phyloP scores from a whole-genome alignment of 345 rosid species.

The Arabis alpina region DNA sequence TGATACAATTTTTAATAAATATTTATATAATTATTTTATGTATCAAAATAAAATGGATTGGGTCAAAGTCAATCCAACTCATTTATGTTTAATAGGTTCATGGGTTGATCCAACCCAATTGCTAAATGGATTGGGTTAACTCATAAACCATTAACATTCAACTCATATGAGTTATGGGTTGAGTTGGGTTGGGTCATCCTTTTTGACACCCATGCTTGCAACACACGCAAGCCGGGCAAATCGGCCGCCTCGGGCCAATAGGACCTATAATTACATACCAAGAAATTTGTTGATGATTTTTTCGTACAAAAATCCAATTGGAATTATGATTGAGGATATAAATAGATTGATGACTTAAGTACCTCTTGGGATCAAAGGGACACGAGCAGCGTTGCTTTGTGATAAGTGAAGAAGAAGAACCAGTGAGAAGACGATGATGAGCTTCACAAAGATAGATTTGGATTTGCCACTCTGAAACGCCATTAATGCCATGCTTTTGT shows the following conservation, averaged over 20 bases:
- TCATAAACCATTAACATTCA: too few species aligned
- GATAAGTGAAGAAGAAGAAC: conserved; percentile 28
- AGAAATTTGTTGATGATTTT: background rate
- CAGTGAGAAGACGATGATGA: conserved; percentile 20
- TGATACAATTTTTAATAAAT: too few species aligned
- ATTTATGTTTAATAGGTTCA: too few species aligned
- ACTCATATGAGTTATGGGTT: too few species aligned
- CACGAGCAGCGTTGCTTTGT: conserved; percentile 34
- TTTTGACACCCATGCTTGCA: too few species aligned
- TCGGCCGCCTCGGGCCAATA: conserved; percentile 22
- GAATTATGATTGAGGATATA: conserved; percentile 2
- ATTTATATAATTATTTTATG: too few species aligned
- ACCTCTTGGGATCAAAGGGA: conserved; percentile 25
- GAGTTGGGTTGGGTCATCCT: too few species aligned
- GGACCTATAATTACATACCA: conserved; percentile 14
- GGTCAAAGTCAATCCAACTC: too few species aligned
- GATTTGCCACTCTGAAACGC: conserved; percentile 4
- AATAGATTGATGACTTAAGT: conserved; percentile 2
- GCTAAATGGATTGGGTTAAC: too few species aligned
- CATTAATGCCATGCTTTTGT: conserved; percentile 20
- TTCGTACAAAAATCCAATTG: background rate
- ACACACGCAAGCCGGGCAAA: conserved; percentile 42
- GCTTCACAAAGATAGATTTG: conserved; percentile 13
- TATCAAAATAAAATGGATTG: too few species aligned
- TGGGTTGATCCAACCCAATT: too few species aligned